These are phyloP conservation scores for Penicillium corylophilum DNA, from an alignment of 2,329 filamentous ascomycete genomes.

Conservation along the genomic window DNA sequence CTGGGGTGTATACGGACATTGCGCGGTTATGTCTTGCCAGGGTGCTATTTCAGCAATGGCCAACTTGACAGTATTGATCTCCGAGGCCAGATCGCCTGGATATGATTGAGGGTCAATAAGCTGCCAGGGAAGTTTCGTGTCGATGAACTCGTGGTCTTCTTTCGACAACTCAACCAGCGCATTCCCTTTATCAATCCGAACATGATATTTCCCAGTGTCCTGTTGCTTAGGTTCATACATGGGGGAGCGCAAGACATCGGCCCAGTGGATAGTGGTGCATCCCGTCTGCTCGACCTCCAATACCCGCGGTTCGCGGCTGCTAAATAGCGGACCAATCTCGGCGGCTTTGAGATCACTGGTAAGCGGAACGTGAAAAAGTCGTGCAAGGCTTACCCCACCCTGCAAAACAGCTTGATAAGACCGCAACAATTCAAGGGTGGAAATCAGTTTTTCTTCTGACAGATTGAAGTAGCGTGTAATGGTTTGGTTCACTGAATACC, in stretches of 20 bases:
- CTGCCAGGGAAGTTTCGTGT: constrained; percentile 1
- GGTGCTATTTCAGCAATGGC: not conserved
- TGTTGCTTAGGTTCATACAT: constrained; percentile 3
- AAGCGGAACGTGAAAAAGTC: constrained; percentile 3
- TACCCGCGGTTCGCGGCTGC: not conserved
- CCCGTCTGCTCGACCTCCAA: constrained; percentile 1
- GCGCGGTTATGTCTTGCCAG: not conserved
- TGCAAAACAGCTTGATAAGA: constrained; percentile 5
- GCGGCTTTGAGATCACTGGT: constrained; percentile 3
- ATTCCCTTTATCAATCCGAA: constrained; percentile 2
- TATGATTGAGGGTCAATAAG: constrained; percentile 6
- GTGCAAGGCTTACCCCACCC: constrained; percentile 2
- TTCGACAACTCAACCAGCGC: constrained; percentile 1
- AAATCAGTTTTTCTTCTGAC: constrained; percentile 1
- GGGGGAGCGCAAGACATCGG: not conserved
- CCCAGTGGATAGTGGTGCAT: not conserved
- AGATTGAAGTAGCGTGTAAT: not conserved
- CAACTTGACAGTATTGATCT: constrained; percentile 2
- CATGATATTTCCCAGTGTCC: constrained; percentile 1
- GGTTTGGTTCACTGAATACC: no score
- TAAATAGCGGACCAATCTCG: constrained; percentile 2
- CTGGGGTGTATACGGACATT: not conserved
- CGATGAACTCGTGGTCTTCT: constrained; percentile 5
- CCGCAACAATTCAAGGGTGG: not conserved
- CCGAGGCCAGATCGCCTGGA: not conserved